Base-by-base conservation (phyloP, 2,329 filamentous ascomycete species). In the Neurospora sp. region DNA sequence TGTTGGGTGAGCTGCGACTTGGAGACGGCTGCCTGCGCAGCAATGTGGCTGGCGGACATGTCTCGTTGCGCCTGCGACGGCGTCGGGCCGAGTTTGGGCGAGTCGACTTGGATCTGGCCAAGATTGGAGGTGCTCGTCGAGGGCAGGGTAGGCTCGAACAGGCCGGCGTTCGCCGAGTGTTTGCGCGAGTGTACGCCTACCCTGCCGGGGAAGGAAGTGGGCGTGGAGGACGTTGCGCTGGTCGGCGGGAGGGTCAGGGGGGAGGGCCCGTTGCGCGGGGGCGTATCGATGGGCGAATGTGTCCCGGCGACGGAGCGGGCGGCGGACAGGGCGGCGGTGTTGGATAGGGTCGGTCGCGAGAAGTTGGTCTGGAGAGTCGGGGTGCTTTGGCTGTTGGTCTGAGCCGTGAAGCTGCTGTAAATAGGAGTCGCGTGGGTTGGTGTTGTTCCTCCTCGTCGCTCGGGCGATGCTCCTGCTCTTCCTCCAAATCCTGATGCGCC, bases 21-120 rank as follows among this genome's bases (percentile, higher is more conserved):
- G 82, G 92, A 89, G 76, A 91, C 89, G 69, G 92, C 92, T 10
- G 91, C 89, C 79, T 93, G 91, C 19, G 91, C 91, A 46, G 92
- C 92, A 73, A 93, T 93, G 78, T 93, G 90, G 79, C 91, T 93
- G n/a, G 91, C 88, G 1, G 85, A 85, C 72, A 87, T 79, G 36
- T 82, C 78, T 43, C 78, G 77, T 43, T 74, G 76, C 43, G 52
- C 11, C 46, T 52, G 46, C 19, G 46, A 52, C 46, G 72, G 73
- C 13, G 79, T 73, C 62, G 76, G 78, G 58, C 76, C 76, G 15
- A 76, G 75, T 19, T 78, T 78, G 62, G 80, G 81, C 80, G 79
- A 89, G 76, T 62, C 52, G 79, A 77, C 68, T 10, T 83, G 80
- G 71, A 84, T 77, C 52, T 86, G 83, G 36, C 83, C 83, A 69